A percentile compares a stretch with the other conserved stretches of the same genome.
These are phyloP conservation scores for Hymenochaete sp. DNA, from an alignment of 1,284 basidiomycete species.

Conservation along the genomic window DNA sequence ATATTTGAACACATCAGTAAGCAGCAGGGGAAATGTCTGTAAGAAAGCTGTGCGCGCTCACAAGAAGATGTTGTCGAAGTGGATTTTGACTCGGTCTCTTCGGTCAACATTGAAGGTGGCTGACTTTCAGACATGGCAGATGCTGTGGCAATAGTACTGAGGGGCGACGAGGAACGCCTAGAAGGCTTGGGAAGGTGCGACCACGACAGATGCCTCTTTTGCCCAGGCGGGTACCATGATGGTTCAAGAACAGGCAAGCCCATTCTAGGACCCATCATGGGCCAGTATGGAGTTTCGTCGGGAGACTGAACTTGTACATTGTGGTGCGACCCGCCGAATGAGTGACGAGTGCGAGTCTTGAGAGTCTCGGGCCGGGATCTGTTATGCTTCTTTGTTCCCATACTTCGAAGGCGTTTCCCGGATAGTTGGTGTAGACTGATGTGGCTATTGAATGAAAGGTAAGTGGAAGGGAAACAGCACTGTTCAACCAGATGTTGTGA, in stretches of 20 bases:
- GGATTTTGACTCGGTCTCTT: slow-evolving; percentile 3
- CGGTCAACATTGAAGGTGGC: not conserved
- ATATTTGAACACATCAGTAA: not conserved
- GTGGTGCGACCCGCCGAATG: slow-evolving; percentile 3
- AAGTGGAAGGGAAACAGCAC: not conserved
- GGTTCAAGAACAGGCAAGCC: slow-evolving; percentile 3
- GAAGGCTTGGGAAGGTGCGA: slow-evolving; percentile 1
- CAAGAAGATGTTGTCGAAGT: slow-evolving; percentile 5
- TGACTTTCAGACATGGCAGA: slow-evolving; percentile 6
- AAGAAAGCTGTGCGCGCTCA: not conserved
- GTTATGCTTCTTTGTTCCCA: slow-evolving; percentile 7
- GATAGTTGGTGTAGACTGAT: too few species aligned
- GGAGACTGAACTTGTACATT: not conserved
- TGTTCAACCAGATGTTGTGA: too few species aligned
- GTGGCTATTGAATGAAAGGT: not conserved
- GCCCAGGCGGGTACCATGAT: not conserved
- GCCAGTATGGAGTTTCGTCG: not conserved
- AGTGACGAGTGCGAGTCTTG: slow-evolving; percentile 1
- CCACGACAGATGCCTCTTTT: not conserved
- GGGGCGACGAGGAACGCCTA: slow-evolving; percentile 4
- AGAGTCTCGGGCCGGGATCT: not conserved
- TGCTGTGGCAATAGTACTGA: slow-evolving; percentile 11
- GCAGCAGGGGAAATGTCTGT: not conserved
- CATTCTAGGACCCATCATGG: too few species aligned
- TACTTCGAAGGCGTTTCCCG: not conserved